Percentiles rank a stretch among this genome's conserved stretches.
These are phyloP conservation scores for Starmerella khaoyaiensis DNA, from an alignment of 805 yeast genomes.

Conservation along the genomic window DNA sequence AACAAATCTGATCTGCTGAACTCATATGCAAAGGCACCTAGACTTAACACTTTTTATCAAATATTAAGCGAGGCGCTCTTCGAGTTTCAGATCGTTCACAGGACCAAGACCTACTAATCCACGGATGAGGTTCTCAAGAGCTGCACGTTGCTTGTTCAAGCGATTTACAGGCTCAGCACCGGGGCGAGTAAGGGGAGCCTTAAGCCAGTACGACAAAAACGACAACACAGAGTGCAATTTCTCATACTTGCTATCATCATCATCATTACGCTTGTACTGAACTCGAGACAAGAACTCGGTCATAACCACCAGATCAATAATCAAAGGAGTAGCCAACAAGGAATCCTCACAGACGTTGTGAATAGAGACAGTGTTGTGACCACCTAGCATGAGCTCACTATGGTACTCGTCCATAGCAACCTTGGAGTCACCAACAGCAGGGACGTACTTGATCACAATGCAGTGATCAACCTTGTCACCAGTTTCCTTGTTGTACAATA, in stretches of 20 bases:
- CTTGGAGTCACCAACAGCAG: conserved; percentile 91
- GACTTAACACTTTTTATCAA: too few relatives aligned
- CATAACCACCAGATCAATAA: conserved; percentile 80
- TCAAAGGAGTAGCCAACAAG: conserved; percentile 83
- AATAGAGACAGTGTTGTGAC: conserved; percentile 85
- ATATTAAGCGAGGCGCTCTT: conserved; percentile 52
- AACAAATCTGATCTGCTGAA: conserved; percentile 18
- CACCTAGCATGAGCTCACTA: conserved; percentile 93
- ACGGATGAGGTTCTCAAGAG: conserved; percentile 80
- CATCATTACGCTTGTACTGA: conserved; percentile 49
- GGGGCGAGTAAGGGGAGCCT: conserved; percentile 87
- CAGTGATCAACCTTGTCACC: conserved; percentile 82
- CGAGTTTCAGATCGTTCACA: conserved; percentile 82
- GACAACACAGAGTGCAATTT: conserved; percentile 74
- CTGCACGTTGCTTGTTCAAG: conserved; percentile 85
- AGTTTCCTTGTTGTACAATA: conserved; percentile 65
- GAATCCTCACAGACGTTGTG: conserved; percentile 97
- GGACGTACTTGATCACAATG: conserved; percentile 85
- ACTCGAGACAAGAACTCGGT: conserved; percentile 84
- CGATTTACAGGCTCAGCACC: conserved; percentile 88
- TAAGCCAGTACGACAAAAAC: conserved; percentile 86
- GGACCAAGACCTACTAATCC: conserved; percentile 83
- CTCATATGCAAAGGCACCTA: background rate
- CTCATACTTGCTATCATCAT: conserved; percentile 38
- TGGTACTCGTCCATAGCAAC: conserved; percentile 98